Base-by-base conservation (phyloP, 352 stramenopile genomes). In the Phytophthora agathidicida region DNA sequence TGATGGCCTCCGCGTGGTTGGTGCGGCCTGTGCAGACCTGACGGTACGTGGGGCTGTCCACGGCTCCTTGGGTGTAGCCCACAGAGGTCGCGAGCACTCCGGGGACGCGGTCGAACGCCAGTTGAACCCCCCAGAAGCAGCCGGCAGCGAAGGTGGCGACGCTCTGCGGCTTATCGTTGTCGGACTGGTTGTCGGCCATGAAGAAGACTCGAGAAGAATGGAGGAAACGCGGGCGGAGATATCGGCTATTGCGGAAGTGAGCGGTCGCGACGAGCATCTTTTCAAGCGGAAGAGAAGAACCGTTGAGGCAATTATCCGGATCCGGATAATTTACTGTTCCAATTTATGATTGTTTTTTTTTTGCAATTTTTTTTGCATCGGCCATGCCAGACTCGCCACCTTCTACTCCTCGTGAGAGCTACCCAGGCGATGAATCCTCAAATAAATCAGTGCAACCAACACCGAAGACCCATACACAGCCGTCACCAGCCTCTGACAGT, bases 101-200 rank as follows among this genome's bases (percentile, higher is more conserved):
- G 6, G 83, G 77, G 19, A 98, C 70, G 48, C 97, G 86, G 75
- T 98, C 93, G 73, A 98, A 99, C 10, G 91, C 93, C 23, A 99
- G 68, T 75, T 99, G 93, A 16, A 98, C 80, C 41, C 96, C 96
- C 97, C 97, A 99, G 75, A 99, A 99, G 74, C 97, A 99, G 22
- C 97, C 97, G 35, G 93, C 92, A 2, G 94, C 97, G 75, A 99
- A 98, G 6, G 96, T 98, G 16, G 95, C 95, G 19, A 96, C 71
- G 36, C 62, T 73, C 24, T 50, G 44, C 13, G 49, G 22, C n/a
- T 13, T 43, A 31, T 31, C 39, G 31, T 49, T 32, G 14, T 65
- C 56, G 19, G 35, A 3, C 20, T 68, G 60, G 55, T 88, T 85
- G 50, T 65, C 42, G 51, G 73, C 53, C 80, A 90, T 90, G 27